Base-by-base conservation (phyloP, 345 rosid genomes). In the Populus euphratica region DNA sequence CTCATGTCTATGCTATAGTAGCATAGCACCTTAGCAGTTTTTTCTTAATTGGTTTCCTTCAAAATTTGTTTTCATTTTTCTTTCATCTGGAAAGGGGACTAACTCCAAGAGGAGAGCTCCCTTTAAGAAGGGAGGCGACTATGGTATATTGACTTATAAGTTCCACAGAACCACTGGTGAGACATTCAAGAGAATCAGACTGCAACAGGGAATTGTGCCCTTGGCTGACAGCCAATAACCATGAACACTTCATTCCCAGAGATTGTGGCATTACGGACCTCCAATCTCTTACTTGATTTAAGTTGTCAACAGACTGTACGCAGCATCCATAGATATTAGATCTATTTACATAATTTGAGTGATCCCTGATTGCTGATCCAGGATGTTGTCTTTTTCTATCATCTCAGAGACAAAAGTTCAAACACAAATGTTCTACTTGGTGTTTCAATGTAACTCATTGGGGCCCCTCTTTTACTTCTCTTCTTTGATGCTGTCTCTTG, bases 41-140 rank as follows among this genome's bases (percentile, higher is more conserved):
- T 72, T 43, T 62, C 67, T 39, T 54, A 31, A 9, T 25, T 20
- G 29, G 11, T 27, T 77, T 56, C 27, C 68, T 41, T 70, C 44
- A 76, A 29, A 63, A 78, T 54, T 74, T 79, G 9, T 69, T 64
- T 54, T 69, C 27, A 27, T 67, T 73, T 78, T 69, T 73, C 77
- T 67, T 63, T 63, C 67, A 68, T 84, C 79, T 79, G 74, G 62
- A 72, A 70, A 82, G 77, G 80, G 87, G 78, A 54, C 64, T 75
- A 64, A 72, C 69, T 81, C 71, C 81, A 81, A 83, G 83, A 77
- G 17, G 72, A 75, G 77, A 36, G 69, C 81, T 75, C 76, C 65
- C 71, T 76, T 77, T 62, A 43, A 69, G 52, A 61, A 76, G 76
- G 78, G 74, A 73, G 76, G 73, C 81, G 49, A 78, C 79, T 78